Evolutionary conservation across 2,329 filamentous ascomycete genomes (phyloP).

Genomic region (Penicillium digitatum): DNA sequence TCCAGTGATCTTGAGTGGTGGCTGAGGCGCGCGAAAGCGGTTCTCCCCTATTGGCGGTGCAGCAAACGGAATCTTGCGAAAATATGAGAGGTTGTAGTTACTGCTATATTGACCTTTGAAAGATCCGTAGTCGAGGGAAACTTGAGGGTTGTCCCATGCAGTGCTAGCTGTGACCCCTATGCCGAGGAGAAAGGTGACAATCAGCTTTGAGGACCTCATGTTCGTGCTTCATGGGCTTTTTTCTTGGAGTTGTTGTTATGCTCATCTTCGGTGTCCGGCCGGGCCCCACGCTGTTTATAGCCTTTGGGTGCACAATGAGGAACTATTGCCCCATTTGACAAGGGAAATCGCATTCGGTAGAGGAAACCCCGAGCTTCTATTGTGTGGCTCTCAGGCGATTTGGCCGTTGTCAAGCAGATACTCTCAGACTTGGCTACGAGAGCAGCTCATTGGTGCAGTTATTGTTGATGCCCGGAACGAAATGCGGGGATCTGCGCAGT

Average conservation of each 20-base stretch:
- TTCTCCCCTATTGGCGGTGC: slow-evolving; percentile 56
- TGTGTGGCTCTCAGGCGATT: background rate
- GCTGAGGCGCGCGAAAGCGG: slow-evolving; percentile 59
- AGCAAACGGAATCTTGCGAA: slow-evolving; percentile 59
- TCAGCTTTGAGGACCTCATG: slow-evolving; percentile 3
- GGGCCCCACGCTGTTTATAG: background rate
- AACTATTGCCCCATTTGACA: background rate
- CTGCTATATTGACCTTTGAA: slow-evolving; percentile 53
- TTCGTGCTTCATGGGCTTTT: background rate
- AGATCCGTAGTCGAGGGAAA: slow-evolving; percentile 48
- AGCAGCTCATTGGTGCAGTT: slow-evolving; percentile 29
- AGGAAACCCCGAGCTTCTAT: background rate
- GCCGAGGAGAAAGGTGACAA: slow-evolving; percentile 5
- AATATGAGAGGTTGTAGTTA: slow-evolving; percentile 57
- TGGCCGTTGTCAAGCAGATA: background rate
- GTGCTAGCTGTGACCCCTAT: slow-evolving; percentile 3
- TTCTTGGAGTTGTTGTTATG: background rate
- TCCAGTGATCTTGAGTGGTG: slow-evolving; percentile 46
- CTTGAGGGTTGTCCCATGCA: slow-evolving; percentile 35
- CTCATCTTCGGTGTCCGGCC: background rate
- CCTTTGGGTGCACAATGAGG: background rate
- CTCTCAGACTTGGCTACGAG: background rate
- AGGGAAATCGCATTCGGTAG: background rate
- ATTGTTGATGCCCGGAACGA: slow-evolving; percentile 16
- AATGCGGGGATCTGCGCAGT: slow-evolving; percentile 13